These are phyloP conservation scores for Kwoniella sp. DNA, from an alignment of 768 basidiomycete genomes.

Conservation along the genomic window DNA sequence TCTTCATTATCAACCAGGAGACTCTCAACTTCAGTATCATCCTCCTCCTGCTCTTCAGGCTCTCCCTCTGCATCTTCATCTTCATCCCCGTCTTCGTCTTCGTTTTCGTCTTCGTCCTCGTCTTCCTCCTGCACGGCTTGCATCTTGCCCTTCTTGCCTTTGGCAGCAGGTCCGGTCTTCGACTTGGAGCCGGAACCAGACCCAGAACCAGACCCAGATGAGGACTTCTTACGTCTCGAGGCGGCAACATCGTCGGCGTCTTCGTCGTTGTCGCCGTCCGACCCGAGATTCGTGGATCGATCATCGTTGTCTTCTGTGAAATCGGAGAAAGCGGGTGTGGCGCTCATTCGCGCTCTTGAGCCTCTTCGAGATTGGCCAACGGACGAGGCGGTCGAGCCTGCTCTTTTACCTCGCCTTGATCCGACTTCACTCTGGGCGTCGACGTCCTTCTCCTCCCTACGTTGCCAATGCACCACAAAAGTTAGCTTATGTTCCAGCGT, in stretches of 20 bases:
- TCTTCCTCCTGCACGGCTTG: conserved; percentile 18
- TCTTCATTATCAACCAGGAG: conserved; percentile 20
- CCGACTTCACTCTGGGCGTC: conserved; percentile 24
- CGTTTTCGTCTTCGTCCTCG: conserved; percentile 20
- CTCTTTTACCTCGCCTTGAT: conserved; percentile 5
- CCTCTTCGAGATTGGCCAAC: neutral
- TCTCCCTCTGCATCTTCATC: conserved; percentile 15
- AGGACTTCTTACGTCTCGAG: neutral
- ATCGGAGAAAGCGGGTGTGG: conserved; percentile 6
- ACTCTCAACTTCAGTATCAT: conserved; percentile 39
- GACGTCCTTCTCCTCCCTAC: conserved; percentile 20
- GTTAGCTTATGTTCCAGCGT: too few relatives aligned
- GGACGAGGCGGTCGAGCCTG: conserved; percentile 8
- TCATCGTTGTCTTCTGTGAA: conserved; percentile 4
- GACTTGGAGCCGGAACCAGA: neutral
- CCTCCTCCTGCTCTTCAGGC: conserved; percentile 29
- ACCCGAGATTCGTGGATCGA: neutral
- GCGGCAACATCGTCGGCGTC: neutral
- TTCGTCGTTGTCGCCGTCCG: conserved; percentile 4
- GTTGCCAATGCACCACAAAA: neutral
- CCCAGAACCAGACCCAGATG: neutral
- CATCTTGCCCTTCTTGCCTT: conserved; percentile 9
- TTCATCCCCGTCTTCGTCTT: conserved; percentile 11
- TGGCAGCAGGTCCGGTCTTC: neutral
- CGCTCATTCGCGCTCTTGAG: conserved; percentile 1